phyloP scores from a whole-genome alignment of 495 filamentous ascomycete species.

The Lasiosphaeris hirsuta region DNA sequence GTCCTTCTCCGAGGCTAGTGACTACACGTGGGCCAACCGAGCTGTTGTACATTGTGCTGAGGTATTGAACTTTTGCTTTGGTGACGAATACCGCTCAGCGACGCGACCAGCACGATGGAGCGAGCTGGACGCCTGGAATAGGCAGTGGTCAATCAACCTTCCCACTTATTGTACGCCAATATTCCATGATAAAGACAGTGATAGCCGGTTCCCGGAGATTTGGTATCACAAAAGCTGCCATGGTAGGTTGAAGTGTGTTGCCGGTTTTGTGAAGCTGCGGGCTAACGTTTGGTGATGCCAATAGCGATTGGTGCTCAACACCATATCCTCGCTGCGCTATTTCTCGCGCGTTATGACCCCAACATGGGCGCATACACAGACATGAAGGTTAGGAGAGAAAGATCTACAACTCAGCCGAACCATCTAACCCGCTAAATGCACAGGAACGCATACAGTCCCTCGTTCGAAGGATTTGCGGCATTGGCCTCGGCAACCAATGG shows the following conservation, averaged over 20 bases:
- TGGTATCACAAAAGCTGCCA: conserved; percentile 49
- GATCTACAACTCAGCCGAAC: too few relatives aligned
- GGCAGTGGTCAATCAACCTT: conserved; percentile 32
- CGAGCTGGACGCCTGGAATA: conserved; percentile 29
- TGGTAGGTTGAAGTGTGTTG: conserved; percentile 28
- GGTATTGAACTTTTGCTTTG: conserved; percentile 52
- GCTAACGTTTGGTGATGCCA: background rate
- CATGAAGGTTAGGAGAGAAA: background rate
- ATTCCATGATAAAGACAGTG: conserved; percentile 25
- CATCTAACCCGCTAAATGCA: too few relatives aligned
- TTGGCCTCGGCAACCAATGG: conserved; percentile 48
- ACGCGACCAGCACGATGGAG: conserved; percentile 28
- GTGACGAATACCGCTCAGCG: conserved; percentile 18
- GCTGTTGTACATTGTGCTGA: conserved; percentile 52
- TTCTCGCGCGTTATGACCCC: conserved; percentile 17
- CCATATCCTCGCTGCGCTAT: conserved; percentile 53
- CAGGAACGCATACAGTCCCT: conserved; percentile 42
- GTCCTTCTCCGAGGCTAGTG: conserved; percentile 37
- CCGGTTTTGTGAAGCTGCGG: background rate
- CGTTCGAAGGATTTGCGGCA: conserved; percentile 49
- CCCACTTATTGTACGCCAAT: conserved; percentile 40
- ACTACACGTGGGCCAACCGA: conserved; percentile 52
- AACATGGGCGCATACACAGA: background rate
- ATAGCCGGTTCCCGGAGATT: conserved; percentile 40
- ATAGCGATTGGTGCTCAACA: conserved; percentile 52